Conservation (phyloP, 108 stramenopile genomes). For the Poteriospumella lacustris region DNA sequence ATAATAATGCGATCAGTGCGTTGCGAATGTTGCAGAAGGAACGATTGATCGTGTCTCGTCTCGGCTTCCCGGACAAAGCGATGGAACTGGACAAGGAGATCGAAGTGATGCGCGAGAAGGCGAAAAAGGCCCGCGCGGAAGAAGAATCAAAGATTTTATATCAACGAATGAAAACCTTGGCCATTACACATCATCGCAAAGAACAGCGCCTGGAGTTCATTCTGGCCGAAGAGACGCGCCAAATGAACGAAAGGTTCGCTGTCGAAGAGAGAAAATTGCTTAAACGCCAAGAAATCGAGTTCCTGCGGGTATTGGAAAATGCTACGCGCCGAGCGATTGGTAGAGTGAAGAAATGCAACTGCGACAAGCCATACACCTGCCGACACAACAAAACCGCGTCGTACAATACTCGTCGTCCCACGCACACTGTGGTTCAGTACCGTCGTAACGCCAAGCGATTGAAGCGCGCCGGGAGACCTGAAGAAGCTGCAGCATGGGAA, state of each 20-base stretch:
- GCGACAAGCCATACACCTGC: conserved; percentile 39
- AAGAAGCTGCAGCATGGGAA: conserved; percentile 38
- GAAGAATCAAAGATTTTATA: not conserved
- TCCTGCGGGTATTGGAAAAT: conserved; percentile 33
- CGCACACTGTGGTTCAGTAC: conserved; percentile 39
- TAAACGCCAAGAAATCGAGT: conserved; percentile 35
- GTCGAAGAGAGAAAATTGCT: conserved; percentile 2
- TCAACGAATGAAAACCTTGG: conserved; percentile 19
- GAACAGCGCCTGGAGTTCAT: not conserved
- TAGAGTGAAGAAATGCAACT: conserved; percentile 40
- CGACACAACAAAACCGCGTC: conserved; percentile 45
- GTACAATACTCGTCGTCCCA: conserved; percentile 43
- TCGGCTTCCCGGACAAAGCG: conserved; percentile 46
- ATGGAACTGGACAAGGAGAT: conserved; percentile 43
- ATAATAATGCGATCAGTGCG: conserved; percentile 12
- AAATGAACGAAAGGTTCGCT: conserved; percentile 10
- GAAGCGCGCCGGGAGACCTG: conserved; percentile 32
- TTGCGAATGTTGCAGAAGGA: conserved; percentile 38
- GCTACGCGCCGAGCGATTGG: conserved; percentile 42
- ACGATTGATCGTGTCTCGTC: conserved; percentile 38
- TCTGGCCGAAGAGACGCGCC: not conserved
- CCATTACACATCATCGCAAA: conserved; percentile 1
- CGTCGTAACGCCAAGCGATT: conserved; percentile 40
- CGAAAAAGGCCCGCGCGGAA: not conserved
- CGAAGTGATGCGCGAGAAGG: conserved; percentile 38